These are phyloP conservation scores for Hymenoscyphus linearis DNA, from an alignment of 2,329 filamentous ascomycete genomes.

Conservation along the genomic window DNA sequence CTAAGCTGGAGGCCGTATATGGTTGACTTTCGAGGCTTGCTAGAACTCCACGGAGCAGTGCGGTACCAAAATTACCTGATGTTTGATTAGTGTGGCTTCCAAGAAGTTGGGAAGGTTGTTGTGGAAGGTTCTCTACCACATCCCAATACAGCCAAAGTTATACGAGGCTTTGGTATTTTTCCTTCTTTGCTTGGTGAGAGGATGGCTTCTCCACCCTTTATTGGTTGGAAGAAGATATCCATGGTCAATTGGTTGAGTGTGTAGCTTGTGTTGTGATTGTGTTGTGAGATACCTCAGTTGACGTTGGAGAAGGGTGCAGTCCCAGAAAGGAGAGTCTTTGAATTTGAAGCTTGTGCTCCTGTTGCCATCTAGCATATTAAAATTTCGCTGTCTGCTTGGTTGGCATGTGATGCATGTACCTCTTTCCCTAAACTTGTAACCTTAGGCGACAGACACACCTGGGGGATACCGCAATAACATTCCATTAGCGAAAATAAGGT, in stretches of 20 bases:
- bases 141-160: neutral
- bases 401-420: too few relatives aligned
- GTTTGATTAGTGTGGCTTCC: neutral
- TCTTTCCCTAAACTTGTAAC: too few relatives aligned
- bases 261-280: neutral
- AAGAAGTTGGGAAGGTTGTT: neutral
- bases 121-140: neutral
- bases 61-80: neutral
- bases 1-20: neutral
- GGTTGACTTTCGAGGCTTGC: neutral
- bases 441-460: too few relatives aligned
- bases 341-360: too few relatives aligned
- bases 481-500: too few relatives aligned
- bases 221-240: neutral
- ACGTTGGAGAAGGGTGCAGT: too few relatives aligned
- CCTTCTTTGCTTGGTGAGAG: neutral
- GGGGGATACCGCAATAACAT: too few relatives aligned
- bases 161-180: neutral
- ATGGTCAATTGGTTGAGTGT: neutral
- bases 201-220: neutral
- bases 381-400: too few relatives aligned
- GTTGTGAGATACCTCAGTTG: neutral
- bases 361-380: too few relatives aligned
- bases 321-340: too few relatives aligned
- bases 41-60: neutral